A percentile compares a stretch with the other conserved stretches of the same genome.
Evolutionary conservation across 2,329 filamentous ascomycete species (phyloP).

Genomic region (Colletotrichum brevisporum): DNA sequence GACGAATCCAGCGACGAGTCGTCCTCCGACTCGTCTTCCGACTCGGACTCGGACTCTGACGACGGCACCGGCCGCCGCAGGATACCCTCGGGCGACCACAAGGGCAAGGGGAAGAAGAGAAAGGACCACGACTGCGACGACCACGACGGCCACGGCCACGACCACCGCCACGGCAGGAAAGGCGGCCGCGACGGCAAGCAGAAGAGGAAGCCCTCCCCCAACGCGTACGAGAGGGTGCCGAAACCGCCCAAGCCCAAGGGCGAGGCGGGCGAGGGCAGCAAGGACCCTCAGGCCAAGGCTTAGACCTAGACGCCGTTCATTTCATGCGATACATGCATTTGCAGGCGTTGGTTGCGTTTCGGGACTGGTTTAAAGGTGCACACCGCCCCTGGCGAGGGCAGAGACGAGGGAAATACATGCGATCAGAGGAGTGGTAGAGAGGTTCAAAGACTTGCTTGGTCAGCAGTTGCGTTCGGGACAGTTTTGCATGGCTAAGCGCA

Average conservation of each 20-base stretch:
- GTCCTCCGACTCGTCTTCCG: slow-evolving; percentile 69
- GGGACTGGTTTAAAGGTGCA: neutral
- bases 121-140: slow-evolving; percentile 53
- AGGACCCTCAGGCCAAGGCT: slow-evolving; percentile 28
- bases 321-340: slow-evolving; percentile 17
- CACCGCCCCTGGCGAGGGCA: slow-evolving; percentile 8
- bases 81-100: slow-evolving; percentile 50
- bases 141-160: slow-evolving; percentile 52
- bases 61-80: slow-evolving; percentile 45
- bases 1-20: slow-evolving; percentile 85
- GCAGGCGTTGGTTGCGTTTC: slow-evolving; percentile 22
- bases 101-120: slow-evolving; percentile 56
- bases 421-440: neutral
- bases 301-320: neutral
- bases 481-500: no score
- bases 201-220: slow-evolving; percentile 75
- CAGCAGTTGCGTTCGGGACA: neutral
- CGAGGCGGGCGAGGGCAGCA: slow-evolving; percentile 41
- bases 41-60: slow-evolving; percentile 65
- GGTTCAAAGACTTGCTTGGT: no score
- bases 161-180: slow-evolving; percentile 47
- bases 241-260: slow-evolving; percentile 59
- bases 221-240: slow-evolving; percentile 84
- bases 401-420: neutral
- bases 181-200: slow-evolving; percentile 52